These are phyloP conservation scores for Acrodontium crateriforme DNA, from an alignment of 2,329 filamentous ascomycete genomes.

Conservation along the genomic window DNA sequence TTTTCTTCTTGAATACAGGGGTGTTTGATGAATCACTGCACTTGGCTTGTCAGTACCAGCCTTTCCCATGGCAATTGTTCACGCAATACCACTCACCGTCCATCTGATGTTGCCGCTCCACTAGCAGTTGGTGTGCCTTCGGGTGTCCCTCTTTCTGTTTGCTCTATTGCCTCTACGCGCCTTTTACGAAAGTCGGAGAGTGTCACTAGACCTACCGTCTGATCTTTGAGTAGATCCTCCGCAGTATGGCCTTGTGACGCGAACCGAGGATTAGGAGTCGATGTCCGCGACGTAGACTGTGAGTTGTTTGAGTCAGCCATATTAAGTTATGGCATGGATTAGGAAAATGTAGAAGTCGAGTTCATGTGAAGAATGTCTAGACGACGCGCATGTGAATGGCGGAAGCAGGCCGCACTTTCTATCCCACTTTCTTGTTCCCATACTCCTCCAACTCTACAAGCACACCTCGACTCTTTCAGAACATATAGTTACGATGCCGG, in stretches of 20 bases:
- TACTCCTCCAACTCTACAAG: too few species aligned
- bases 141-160: conserved; percentile 58
- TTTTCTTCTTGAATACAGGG: conserved; percentile 44
- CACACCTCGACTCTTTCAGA: too few species aligned
- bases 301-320: too few species aligned
- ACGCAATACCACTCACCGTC: conserved; percentile 49
- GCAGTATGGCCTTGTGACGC: conserved; percentile 62
- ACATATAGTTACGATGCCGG: conserved; percentile 6
- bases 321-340: too few species aligned
- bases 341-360: too few species aligned
- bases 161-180: conserved; percentile 83
- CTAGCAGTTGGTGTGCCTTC: conserved; percentile 37
- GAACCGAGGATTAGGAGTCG: conserved; percentile 41
- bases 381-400: too few species aligned
- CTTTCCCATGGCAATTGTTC: conserved; percentile 1
- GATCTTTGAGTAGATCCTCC: conserved; percentile 67
- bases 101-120: conserved; percentile 39
- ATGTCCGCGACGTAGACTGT: background rate
- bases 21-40: conserved; percentile 40
- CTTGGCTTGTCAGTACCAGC: conserved; percentile 40
- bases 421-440: too few species aligned
- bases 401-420: too few species aligned
- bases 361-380: too few species aligned
- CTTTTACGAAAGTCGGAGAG: conserved; percentile 93
- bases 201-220: conserved; percentile 81